Evolutionary conservation across 1,284 basidiomycete species (phyloP), one percentile per base, ranked within the genome.

Genomic region (Ustilago lituana): DNA sequence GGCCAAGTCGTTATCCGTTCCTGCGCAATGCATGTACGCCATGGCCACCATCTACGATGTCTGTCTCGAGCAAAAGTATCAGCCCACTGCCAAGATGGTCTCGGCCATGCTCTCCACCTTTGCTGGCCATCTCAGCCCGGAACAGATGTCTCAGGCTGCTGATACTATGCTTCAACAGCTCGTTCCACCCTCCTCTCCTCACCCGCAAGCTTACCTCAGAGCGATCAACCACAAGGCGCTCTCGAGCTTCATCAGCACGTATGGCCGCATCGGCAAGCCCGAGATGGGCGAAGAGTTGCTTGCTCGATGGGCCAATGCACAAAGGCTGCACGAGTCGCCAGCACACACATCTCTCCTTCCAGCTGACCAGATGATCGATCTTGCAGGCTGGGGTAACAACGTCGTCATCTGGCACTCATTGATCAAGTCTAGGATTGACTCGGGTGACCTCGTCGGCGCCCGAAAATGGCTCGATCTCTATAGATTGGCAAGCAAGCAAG

Each of bases 1-100:
- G 8, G 55, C 56, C 20, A 60, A 58, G 20, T 35, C 55, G 15
- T 48, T 72, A 0, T 40, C 64, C 9, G 57, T 72, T 32, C 54
- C 57, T 4, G 22, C 39, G 7, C 69, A 72, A 38, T 67, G 69
- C 52, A 47, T 63, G 39, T 63, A 63, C 26, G 69, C 69, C 32
- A 67, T 72, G 37, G 40, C 64, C 6, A 47, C 50, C 31, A 55
- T 72, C 49, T 72, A 55, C 39, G 69, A 72, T 22, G 46, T 39
- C 12, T 56, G 52, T 23, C 17, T 64, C 24, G 33, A 57, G 20
- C 48, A 14, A 7, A 31, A 37, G 2, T 24, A 36, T 5, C 26
- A 17, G 9, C 59, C 59, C 10, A 59, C 63, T 17, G 40, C 51
- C 4, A 57, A 39, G 39, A 57, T 67, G 53, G 36, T 58, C 17